Evolutionary conservation across 1,139 yeast species (phyloP), one percentile per base, ranked within the genome.

Genomic region (Taiozyma sp.): DNA sequence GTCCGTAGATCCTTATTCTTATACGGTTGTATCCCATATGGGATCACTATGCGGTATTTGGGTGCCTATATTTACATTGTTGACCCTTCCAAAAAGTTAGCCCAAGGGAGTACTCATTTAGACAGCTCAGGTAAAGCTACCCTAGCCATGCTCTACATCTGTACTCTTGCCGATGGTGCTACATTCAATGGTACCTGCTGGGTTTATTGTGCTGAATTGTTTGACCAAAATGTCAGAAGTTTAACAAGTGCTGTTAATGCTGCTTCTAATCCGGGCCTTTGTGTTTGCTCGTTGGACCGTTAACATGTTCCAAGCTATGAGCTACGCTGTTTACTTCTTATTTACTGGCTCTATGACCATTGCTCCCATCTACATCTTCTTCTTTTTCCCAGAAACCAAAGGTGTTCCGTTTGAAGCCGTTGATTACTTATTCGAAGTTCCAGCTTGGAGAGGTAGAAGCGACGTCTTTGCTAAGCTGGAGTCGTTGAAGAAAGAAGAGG

Each of bases 181-280:
- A 68, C 76, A 9, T 75, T 79, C 74, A 70, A 74, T 50, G 81
- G 80, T 40, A 76, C 78, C 2, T 78, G 79, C 10, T 75, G 79
- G 72, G 78, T 78, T 24, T 63, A 65, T 59, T 72, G 75, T 57
- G 69, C 79, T 6, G 80, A 76, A 54, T 70, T 75, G 8, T 76
- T 74, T 59, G 72, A 75, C 19, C 71, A 70, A 49, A 72, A 72
- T 41, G 70, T 75, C 40, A 65, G 79, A 56, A 70, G 72, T 13
- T 69, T 74, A 14, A 71, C 75, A 6, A 75, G 73, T 56, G 71
- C 78, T n/a, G 64, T 75, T 44, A 75, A 74, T 54, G 74, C 79
- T 0, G 67, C 77, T 7, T 66, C 74, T 39, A 74, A 75, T 51
- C 54, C 74, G 78, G 74, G 78, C 78, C 2, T 76, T 76, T 57